Percentiles rank a stretch among this genome's conserved stretches.
Conservation (phyloP, 2,329 filamentous ascomycete species). For the Elsinoe fawcettii region DNA sequence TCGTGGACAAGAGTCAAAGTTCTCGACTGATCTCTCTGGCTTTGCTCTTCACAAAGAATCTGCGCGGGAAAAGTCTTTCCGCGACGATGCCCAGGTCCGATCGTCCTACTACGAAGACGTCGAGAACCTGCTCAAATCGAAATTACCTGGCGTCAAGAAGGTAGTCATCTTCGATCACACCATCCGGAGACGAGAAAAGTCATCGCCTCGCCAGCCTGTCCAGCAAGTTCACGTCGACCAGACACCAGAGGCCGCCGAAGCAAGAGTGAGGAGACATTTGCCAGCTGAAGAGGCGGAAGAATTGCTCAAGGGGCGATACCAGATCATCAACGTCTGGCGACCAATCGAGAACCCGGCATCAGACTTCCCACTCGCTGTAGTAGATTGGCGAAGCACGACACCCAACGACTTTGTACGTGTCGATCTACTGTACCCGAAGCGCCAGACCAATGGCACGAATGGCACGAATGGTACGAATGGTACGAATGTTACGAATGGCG, state of each 20-base stretch:
- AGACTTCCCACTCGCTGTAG: constrained; percentile 60
- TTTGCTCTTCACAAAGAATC: constrained; percentile 51
- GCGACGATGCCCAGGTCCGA: constrained; percentile 49
- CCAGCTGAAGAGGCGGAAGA: constrained; percentile 48
- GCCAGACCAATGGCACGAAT: constrained; percentile 21
- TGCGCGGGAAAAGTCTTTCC: constrained; percentile 48
- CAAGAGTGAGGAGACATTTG: constrained; percentile 55
- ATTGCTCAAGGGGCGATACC: constrained; percentile 51
- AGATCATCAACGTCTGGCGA: constrained; percentile 65
- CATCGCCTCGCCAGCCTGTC: constrained; percentile 55
- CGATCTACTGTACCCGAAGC: constrained; percentile 54
- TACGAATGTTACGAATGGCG: constrained; percentile 16
- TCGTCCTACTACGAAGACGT: constrained; percentile 55
- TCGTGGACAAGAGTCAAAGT: constrained; percentile 42
- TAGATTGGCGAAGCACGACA: constrained; percentile 54
- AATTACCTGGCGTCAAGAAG: constrained; percentile 50
- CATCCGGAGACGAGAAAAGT: constrained; percentile 50
- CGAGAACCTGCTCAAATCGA: constrained; percentile 48
- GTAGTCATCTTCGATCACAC: constrained; percentile 68
- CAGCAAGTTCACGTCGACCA: constrained; percentile 67
- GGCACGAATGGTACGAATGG: constrained; percentile 10
- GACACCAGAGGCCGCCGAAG: constrained; percentile 54
- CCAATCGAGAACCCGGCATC: constrained; percentile 57
- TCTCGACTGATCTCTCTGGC: constrained; percentile 51
- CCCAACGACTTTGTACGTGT: constrained; percentile 53